Conservation (phyloP, 805 yeast genomes). For the Saturnispora dispora region DNA sequence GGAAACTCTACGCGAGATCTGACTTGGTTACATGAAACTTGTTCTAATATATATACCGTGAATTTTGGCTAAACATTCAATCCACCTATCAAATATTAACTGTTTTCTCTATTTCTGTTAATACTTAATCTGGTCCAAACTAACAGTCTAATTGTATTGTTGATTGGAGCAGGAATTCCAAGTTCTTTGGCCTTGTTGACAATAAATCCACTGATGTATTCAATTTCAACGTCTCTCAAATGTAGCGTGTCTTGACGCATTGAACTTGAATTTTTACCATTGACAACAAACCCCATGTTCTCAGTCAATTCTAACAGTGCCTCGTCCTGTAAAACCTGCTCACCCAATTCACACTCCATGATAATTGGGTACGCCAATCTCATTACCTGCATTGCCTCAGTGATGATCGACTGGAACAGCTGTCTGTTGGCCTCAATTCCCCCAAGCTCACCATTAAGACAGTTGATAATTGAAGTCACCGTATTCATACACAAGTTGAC, state of each 20-base stretch:
- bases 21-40: too few relatives aligned
- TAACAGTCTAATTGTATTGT: slow-evolving; percentile 31
- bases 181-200: slow-evolving; percentile 43
- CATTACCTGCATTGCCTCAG: slow-evolving; percentile 39
- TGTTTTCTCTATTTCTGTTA: not conserved
- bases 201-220: slow-evolving; percentile 76
- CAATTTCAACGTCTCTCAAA: slow-evolving; percentile 62
- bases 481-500: slow-evolving; percentile 83
- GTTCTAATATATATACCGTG: too few relatives aligned
- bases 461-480: slow-evolving; percentile 66
- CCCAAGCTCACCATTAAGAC: slow-evolving; percentile 68
- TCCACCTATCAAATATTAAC: too few relatives aligned
- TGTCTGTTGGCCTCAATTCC: slow-evolving; percentile 27
- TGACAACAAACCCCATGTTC: slow-evolving; percentile 21
- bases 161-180: slow-evolving; percentile 37
- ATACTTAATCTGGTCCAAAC: slow-evolving; percentile 2
- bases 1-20: too few relatives aligned
- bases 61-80: too few relatives aligned
- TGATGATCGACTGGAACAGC: slow-evolving; percentile 34
- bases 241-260: slow-evolving; percentile 60
- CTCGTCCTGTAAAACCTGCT: slow-evolving; percentile 26
- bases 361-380: slow-evolving; percentile 24
- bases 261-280: slow-evolving; percentile 51
- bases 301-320: slow-evolving; percentile 26
- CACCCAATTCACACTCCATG: slow-evolving; percentile 25